Conservation (phyloP, 1,284 basidiomycete genomes). For the Irpex sp. region DNA sequence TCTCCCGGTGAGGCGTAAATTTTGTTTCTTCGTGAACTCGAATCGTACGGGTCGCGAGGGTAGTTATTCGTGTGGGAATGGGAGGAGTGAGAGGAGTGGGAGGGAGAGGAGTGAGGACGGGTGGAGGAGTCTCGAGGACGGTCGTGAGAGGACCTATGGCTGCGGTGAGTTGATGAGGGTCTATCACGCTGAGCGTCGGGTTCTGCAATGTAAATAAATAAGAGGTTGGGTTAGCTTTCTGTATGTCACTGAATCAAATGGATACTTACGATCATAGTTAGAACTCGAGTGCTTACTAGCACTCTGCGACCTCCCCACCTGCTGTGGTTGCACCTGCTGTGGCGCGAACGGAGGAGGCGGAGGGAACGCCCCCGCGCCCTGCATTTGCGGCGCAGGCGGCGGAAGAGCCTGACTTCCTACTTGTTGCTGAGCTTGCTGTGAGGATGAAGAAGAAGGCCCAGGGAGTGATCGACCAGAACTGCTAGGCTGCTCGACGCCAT, state of each 20-base stretch:
- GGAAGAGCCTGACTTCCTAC: too few species aligned
- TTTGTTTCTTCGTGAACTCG: background rate
- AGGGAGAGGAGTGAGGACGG: background rate
- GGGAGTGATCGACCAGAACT: background rate
- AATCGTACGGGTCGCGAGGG: too few species aligned
- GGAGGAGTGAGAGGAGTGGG: background rate
- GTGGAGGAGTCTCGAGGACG: background rate
- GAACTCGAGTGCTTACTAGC: background rate
- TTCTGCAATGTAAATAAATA: background rate
- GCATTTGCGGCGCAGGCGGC: background rate
- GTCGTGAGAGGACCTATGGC: too few species aligned
- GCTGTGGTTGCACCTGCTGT: too few species aligned
- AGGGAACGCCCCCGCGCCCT: background rate
- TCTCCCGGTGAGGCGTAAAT: background rate
- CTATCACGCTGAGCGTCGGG: background rate
- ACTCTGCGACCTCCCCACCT: background rate
- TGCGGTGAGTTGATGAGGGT: too few species aligned
- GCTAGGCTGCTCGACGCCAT: conserved; percentile 62
- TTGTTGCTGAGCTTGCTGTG: too few species aligned
- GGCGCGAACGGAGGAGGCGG: too few species aligned
- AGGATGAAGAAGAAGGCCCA: too few species aligned
- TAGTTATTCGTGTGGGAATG: too few species aligned
- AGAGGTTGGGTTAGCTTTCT: too few species aligned
- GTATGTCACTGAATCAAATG: too few species aligned
- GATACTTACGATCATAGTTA: background rate